Evolutionary conservation across 768 basidiomycete species (phyloP), one percentile per base, ranked within the genome.

Genomic region (Pleurotus citrinopileatus): DNA sequence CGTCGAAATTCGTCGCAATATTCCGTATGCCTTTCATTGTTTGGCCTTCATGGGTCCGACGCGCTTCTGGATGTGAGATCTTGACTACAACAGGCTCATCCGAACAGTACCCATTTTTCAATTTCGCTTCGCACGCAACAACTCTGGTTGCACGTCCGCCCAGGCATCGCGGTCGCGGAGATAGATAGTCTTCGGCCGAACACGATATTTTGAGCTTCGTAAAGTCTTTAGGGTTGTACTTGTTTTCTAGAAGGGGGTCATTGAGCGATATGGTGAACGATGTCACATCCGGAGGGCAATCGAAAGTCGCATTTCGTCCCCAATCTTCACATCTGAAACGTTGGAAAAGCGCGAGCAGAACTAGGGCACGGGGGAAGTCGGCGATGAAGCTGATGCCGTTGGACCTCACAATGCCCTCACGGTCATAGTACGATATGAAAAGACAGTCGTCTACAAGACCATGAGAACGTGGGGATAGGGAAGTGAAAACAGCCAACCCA

Each of bases 391-490:
- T 60, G 12, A 68, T 57, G n/a, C 60, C 64, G 10, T 53, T 29
- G 5, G 63, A 61, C 52, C 60, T 60, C 23, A 70, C 57, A 7
- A 61, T 53, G 7, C 67, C 65, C 40, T 62, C 56, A 19, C 57
- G 47, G 53, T 70, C 67, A 40, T 58, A 63, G 36, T 57, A 66
- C 58, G 62, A 68, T 26, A 65, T 42, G 25, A 59, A 66, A n/a
- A 62, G 27, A 42, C 55, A 23, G 17, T 63, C 58, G 47, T 67
- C 61, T 65, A 50, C 26, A 44, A 57, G 43, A 44, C 43, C 43
- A 25, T 44, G 8, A 44, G 43, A 22, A 22, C 43, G 15, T 51
- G 19, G 7, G 28, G 15, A 19, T n/a, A 46, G 23, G 8, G 15
- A 28, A 40, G 12, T 7, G n/a, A 46, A 15, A 34, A 6, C 20